phyloP scores from a whole-genome alignment of 2,329 filamentous ascomycete species.

The Setomelanomma holmii region DNA sequence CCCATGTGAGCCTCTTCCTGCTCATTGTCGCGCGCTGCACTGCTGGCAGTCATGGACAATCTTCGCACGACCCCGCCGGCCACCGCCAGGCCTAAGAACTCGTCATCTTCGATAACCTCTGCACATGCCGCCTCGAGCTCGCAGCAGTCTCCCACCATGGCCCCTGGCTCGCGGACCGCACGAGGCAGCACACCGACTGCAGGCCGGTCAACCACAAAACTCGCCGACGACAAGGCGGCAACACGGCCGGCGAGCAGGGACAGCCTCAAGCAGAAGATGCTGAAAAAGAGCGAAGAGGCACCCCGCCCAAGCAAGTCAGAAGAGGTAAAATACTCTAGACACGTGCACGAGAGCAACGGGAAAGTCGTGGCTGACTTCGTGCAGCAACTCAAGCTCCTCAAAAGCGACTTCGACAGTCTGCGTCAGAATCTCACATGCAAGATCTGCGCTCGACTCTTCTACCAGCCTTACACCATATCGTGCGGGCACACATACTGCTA shows the following conservation, averaged over 20 bases:
- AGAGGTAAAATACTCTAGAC: slow-evolving; percentile 32
- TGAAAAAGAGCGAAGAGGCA: slow-evolving; percentile 42
- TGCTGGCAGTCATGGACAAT: slow-evolving; percentile 37
- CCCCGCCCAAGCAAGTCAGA: slow-evolving; percentile 43
- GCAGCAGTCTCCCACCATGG: slow-evolving; percentile 30
- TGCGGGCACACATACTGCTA: slow-evolving; percentile 79
- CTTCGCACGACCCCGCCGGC: slow-evolving; percentile 42
- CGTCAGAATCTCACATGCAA: slow-evolving; percentile 69
- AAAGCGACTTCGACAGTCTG: slow-evolving; percentile 66
- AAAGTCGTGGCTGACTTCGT: slow-evolving; percentile 28
- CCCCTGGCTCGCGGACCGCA: slow-evolving; percentile 31
- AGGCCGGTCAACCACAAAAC: slow-evolving; percentile 38
- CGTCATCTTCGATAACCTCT: slow-evolving; percentile 17
- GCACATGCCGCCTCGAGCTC: slow-evolving; percentile 29
- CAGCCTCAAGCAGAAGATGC: slow-evolving; percentile 49
- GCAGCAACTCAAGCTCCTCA: slow-evolving; percentile 49
- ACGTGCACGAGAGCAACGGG: slow-evolving; percentile 13
- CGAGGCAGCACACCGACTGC: slow-evolving; percentile 37
- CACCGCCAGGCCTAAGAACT: slow-evolving; percentile 36
- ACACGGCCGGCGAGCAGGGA: slow-evolving; percentile 46
- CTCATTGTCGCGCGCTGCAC: slow-evolving; percentile 14
- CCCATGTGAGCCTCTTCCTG: slow-evolving; percentile 28
- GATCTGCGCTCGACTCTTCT: slow-evolving; percentile 72
- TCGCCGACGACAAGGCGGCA: slow-evolving; percentile 37
- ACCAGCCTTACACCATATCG: slow-evolving; percentile 72